Base-by-base conservation (phyloP, 1,284 basidiomycete genomes). In the Leucoagaricus sp. region DNA sequence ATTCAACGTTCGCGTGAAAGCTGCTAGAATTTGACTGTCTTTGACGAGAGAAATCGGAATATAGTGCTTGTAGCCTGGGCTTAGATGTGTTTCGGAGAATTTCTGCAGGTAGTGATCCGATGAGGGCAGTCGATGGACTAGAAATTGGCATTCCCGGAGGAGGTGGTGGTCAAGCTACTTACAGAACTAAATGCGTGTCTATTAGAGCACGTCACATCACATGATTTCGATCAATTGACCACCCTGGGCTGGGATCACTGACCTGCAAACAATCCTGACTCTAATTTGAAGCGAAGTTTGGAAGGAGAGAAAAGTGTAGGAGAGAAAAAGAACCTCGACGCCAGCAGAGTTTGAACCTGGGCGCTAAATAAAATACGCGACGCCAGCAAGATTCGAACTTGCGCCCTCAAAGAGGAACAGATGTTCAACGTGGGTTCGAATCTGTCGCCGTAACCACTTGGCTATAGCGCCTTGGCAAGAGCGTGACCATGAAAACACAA, bases 41-140 rank as follows among this genome's bases (percentile, higher is more conserved):
- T 73, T 96, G 93, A 6, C 85, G 79, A 0, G 91, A 86, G 55
- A 96, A 86, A 66, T 96, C 93, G 2, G 94, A 88, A 72, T 96
- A 98, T 13, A 98, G 78, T 0, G 94, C 86, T 62, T 90, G 87
- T 0, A 97, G 78, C 9, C 94, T 87, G 17, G 77, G 80, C 34
- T 69, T 78, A 9, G 82, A 84, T 2, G 79, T 76, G 0, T 77
- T 75, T 13, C 74, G 67, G 59, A 82, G 89, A 8, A 51, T n/a
- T 15, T 36, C 19, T 7, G 10, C 21, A 23, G 47, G 8, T 42
- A 29, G 13, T 26, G 10, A 6, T 36, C 13, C 5, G 36, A 13
- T n/a, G n/a, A n/a, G n/a, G 21, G 34, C 12, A 29, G 34, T 34
- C 38, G 45, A 15, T 41, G 46, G 17, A 17, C 25, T 12, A 10